Evolutionary conservation across 2,329 filamentous ascomycete genomes (phyloP).

Genomic region (Ilyonectria robusta): DNA sequence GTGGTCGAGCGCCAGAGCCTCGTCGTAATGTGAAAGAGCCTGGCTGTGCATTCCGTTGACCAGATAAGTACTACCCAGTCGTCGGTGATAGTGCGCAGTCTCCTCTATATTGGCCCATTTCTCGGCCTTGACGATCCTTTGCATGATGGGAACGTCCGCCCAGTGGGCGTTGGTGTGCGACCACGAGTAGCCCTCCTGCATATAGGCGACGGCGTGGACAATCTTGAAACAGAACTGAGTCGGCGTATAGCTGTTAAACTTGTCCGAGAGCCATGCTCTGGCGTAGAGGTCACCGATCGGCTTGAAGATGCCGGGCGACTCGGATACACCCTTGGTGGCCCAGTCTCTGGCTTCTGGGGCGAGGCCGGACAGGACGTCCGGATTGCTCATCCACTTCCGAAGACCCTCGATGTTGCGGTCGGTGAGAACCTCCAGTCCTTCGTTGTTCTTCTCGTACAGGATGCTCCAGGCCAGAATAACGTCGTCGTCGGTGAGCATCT

Average conservation of each 20-base stretch:
- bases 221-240: constrained; percentile 60
- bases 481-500: constrained; percentile 55
- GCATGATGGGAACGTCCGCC: constrained; percentile 52
- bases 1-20: constrained; percentile 54
- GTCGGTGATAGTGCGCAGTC: constrained; percentile 56
- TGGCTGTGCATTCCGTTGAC: constrained; percentile 53
- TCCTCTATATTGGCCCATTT: constrained; percentile 55
- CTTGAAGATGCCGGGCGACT: constrained; percentile 53
- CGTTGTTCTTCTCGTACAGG: constrained; percentile 57
- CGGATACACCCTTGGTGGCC: constrained; percentile 45
- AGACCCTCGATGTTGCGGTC: constrained; percentile 56
- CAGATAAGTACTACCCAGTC: constrained; percentile 58
- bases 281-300: constrained; percentile 57
- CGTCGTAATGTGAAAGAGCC: constrained; percentile 55
- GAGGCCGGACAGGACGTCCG: constrained; percentile 50
- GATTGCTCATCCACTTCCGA: constrained; percentile 54
- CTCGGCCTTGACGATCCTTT: constrained; percentile 54
- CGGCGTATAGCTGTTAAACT: constrained; percentile 55
- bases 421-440: constrained; percentile 59
- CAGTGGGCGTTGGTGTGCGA: constrained; percentile 54
- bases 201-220: constrained; percentile 58
- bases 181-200: constrained; percentile 56
- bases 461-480: constrained; percentile 58
- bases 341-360: constrained; percentile 50
- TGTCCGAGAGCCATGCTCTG: constrained; percentile 54